These are phyloP conservation scores for Suhomyces xylopsoci DNA, from an alignment of 805 yeast genomes.

Conservation along the genomic window DNA sequence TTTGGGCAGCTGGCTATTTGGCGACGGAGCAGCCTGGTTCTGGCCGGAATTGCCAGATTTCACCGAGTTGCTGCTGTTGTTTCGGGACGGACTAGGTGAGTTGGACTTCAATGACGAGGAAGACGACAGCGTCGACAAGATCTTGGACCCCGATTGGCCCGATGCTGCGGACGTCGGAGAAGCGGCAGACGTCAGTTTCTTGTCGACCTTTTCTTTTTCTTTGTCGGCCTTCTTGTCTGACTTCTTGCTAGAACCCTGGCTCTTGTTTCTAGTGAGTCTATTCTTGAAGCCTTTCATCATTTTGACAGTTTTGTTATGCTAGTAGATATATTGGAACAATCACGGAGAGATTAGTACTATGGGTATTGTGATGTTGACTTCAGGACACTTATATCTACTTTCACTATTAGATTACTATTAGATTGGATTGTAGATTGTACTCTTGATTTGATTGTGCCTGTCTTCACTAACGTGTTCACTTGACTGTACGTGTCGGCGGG, in stretches of 20 bases:
- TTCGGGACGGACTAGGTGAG: constrained; percentile 36
- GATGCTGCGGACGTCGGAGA: constrained; percentile 13
- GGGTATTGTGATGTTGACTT: background rate
- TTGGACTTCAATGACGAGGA: constrained; percentile 25
- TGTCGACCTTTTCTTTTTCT: constrained; percentile 42
- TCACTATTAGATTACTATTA: background rate
- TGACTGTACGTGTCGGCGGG: background rate
- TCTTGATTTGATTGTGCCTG: background rate
- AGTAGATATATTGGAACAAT: too few species aligned
- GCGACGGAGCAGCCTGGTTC: constrained; percentile 2
- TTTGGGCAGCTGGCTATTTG: constrained; percentile 17
- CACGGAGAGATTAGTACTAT: too few species aligned
- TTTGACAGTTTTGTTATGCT: constrained; percentile 18
- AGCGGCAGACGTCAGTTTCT: constrained; percentile 15
- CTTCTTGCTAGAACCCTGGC: constrained; percentile 29
- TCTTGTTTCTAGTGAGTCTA: constrained; percentile 43
- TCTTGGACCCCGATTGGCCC: constrained; percentile 8
- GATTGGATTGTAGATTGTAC: background rate
- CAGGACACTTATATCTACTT: background rate
- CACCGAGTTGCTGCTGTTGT: constrained; percentile 24
- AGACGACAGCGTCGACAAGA: constrained; percentile 19
- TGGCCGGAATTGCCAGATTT: constrained; percentile 11
- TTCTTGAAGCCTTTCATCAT: constrained; percentile 78
- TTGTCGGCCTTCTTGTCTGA: constrained; percentile 36
- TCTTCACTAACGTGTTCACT: background rate